Evolutionary conservation across 1,139 yeast genomes (phyloP), one percentile per base, ranked within the genome.

Genomic region (Hyphopichia burtonii): DNA sequence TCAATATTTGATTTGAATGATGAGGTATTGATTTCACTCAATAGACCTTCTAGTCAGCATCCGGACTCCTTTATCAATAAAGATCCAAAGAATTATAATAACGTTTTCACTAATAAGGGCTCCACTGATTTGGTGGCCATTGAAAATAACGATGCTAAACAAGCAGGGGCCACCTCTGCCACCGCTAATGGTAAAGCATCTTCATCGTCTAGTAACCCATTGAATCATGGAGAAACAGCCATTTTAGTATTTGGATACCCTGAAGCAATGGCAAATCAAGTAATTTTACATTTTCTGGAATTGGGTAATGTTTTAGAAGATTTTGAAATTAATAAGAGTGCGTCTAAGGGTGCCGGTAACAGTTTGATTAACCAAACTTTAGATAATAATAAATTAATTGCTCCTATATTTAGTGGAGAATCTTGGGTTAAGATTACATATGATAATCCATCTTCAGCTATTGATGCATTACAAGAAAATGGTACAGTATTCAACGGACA

Each of bases 401-500:
- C 65, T 38, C 95, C 96, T 1, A 83, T 90, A 14, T 86, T 82
- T 59, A 78, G 93, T 11, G 98, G 97, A 1, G 78, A 80, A 36
- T 84, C 89, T 38, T 93, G 98, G 97, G 82, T 90, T 19, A 87
- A 89, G 56, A 62, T 93, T 41, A 90, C 97, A 0, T 93, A 81
- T 61, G 87, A 82, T 45, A 83, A 83, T 46, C 80, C 87, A 3
- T 71, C 83, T 3, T 77, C 91, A 11, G 96, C 97, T 1, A 65
- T 82, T 22, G 82, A 94, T 43, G 97, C 98, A 0, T 66, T 90
- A 35, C 83, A 83, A 49, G 96, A 90, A 53, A 88, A 87, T 56
- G 95, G 95, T 1, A 66, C 76, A 16, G 78, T 85, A 2, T 76
- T 84, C 52, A 84, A 83, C 41, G 93, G 90, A 0, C 76, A 78